Base-by-base conservation (phyloP, 2,329 filamentous ascomycete species). In the Apiospora pterosperma region DNA sequence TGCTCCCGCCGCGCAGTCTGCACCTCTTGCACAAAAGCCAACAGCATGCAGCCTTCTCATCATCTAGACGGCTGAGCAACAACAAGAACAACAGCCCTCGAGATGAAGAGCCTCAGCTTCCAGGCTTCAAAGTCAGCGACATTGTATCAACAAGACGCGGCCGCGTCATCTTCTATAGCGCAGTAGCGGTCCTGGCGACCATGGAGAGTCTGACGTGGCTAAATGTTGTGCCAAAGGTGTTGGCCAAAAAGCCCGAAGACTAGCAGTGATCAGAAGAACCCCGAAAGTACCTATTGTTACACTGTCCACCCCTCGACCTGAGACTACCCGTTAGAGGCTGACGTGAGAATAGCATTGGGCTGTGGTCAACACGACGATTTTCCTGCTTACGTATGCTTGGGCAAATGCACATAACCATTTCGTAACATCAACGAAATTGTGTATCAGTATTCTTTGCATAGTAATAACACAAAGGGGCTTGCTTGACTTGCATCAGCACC, bases 151-250 rank as follows among this genome's bases (percentile, higher is more conserved):
- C 64, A 4, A 61, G 52, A n/a, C 42, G 58, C 2, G 62, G 62
- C 11, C 64, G 58, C 21, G 52, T 63, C 31, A 39, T 62, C 64
- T 59, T 67, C 64, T 60, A 66, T 64, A 44, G 62, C 25, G 36
- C 34, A 3, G 63, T 66, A n/a, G 68, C 69, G 0, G 48, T 74
- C 1, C 72, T 73, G 66, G 70, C 69, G 0, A 63, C 52, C 14
- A 36, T 42, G 16, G 61, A 64, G n/a, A 36, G 58, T 21, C 36
- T 60, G 34, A 52, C 64, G 23, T 65, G 61, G 48, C 58, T 61
- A 16, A 59, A 62, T 1, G n/a, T 65, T 25, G 59, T 21, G 38
- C 63, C 63, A 23, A 41, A 59, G 42, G 16, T 61, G 21, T 60
- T 60, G 10, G 31, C 48, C 28, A 55, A n/a, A 28, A 34, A 55